These are phyloP conservation scores for Blastocystis sp. DNA, from an alignment of 352 stramenopile genomes.

Conservation along the genomic window DNA sequence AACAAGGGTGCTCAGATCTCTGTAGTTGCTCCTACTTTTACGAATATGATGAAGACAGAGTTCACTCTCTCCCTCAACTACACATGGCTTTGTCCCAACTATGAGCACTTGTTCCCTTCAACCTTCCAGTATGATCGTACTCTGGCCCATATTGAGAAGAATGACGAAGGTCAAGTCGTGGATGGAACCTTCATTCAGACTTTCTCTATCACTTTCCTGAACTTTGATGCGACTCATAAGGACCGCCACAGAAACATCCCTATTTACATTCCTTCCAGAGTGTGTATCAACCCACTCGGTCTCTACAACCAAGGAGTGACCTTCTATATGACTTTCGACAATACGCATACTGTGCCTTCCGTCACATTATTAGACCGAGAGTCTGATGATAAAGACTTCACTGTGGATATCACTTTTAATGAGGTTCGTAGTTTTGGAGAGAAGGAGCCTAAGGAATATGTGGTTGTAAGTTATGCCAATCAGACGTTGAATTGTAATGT, in stretches of 20 bases:
- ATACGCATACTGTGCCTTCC: neutral
- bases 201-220: constrained; percentile 50
- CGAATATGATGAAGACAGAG: neutral
- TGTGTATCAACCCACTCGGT: neutral
- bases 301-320: neutral
- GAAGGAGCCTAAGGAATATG: neutral
- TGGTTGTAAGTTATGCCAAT: neutral
- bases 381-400: neutral
- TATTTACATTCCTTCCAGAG: constrained; percentile 22
- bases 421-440: neutral
- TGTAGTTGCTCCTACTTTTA: neutral
- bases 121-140: constrained; percentile 42
- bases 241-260: constrained; percentile 31
- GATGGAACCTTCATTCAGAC: constrained; percentile 13
- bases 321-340: constrained; percentile 36
- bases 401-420: neutral
- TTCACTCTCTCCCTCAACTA: constrained; percentile 38
- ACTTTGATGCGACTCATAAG: constrained; percentile 8
- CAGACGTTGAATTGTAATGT: neutral
- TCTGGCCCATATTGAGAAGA: constrained; percentile 40
- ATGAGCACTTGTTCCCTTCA: constrained; percentile 41
- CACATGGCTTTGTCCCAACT: constrained; percentile 31
- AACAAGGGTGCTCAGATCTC: constrained; percentile 17
- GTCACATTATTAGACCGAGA: neutral
- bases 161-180: neutral